Conservation (phyloP, 2,329 filamentous ascomycete genomes). For the Fusarium sp. region DNA sequence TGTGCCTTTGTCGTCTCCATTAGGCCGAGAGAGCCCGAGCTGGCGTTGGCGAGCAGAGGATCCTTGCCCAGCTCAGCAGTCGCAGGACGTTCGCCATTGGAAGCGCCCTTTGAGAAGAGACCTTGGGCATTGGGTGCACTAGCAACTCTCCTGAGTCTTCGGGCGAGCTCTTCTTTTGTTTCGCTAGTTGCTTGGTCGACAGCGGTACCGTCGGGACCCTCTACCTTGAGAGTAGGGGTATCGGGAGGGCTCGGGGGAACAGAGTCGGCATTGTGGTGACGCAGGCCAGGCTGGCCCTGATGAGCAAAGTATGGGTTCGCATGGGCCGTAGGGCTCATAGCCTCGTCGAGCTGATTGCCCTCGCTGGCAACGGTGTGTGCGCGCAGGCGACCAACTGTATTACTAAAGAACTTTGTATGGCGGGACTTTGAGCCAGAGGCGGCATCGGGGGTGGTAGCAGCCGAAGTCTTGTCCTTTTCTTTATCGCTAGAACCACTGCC, state of each 20-base stretch:
- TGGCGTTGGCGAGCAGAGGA: conserved; percentile 68
- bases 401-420: conserved; percentile 89
- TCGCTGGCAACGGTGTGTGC: conserved; percentile 94
- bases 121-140: conserved; percentile 98
- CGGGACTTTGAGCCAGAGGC: conserved; percentile 68
- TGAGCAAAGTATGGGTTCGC: conserved; percentile 98
- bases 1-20: conserved; percentile 49
- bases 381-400: conserved; percentile 86
- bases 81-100: conserved; percentile 76
- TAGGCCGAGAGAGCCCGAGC: conserved; percentile 56
- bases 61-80: conserved; percentile 91
- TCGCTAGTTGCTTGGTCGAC: conserved; percentile 78
- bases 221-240: conserved; percentile 82
- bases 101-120: conserved; percentile 73
- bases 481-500: conserved; percentile 54
- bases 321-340: conserved; percentile 89
- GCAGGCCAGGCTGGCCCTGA: conserved; percentile 91
- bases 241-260: conserved; percentile 93
- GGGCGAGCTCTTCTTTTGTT: conserved; percentile 92
- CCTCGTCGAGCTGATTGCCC: conserved; percentile 89
- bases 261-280: conserved; percentile 94
- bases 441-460: conserved; percentile 34
- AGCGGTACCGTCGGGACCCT: conserved; percentile 73
- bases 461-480: conserved; percentile 50
- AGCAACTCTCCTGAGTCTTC: conserved; percentile 92